A percentile compares a stretch with the other conserved stretches of the same genome.
Conservation (phyloP, 176 grass and related monocot genomes). For the Alloteropsis semialata region DNA sequence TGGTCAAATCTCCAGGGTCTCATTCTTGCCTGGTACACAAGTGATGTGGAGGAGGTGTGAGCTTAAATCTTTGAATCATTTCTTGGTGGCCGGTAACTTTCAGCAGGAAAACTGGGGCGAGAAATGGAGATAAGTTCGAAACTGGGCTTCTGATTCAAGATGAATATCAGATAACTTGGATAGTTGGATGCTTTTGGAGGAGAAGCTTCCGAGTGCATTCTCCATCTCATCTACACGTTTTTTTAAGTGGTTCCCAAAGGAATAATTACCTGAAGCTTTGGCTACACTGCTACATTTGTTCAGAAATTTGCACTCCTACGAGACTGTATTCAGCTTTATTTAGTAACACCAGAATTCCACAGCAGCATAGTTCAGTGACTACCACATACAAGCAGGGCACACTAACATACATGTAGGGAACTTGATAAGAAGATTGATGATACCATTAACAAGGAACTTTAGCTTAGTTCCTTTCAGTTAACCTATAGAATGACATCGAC, state of each 20-base stretch:
- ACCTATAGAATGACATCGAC: background rate
- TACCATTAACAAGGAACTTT: background rate
- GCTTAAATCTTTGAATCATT: conserved; percentile 26
- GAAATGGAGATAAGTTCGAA: background rate
- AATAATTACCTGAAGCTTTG: background rate
- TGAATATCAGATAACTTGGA: background rate
- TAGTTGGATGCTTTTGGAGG: background rate
- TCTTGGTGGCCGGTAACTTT: conserved; percentile 40
- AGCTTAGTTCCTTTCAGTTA: background rate
- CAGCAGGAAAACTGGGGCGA: background rate
- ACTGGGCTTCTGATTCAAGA: conserved; percentile 9
- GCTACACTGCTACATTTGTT: background rate
- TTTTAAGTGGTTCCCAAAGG: no score
- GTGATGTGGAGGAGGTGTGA: conserved; percentile 28
- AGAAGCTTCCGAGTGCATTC: conserved; percentile 12
- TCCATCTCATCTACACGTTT: background rate
- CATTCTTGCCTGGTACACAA: background rate
- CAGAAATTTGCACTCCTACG: background rate
- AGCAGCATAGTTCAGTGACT: background rate
- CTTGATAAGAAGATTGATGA: background rate
- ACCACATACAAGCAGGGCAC: background rate
- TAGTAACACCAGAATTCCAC: background rate
- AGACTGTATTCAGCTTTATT: background rate
- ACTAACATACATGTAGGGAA: background rate
- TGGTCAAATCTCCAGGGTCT: background rate